Conservation (phyloP, 2,329 filamentous ascomycete genomes). For the Arthroderma sp. region DNA sequence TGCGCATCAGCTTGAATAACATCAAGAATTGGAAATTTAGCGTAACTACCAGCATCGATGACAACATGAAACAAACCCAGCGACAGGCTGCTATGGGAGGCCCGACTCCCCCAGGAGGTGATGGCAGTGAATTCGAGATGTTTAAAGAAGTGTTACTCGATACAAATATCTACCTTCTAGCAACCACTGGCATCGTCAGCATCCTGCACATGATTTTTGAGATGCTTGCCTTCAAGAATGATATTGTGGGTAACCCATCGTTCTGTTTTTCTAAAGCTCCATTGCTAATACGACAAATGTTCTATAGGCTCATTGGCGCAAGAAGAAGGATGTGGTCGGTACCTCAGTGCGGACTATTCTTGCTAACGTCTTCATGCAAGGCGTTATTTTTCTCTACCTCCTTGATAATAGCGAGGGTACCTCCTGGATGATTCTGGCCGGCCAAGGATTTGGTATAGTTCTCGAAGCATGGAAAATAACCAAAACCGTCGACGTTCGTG, state of each 20-base stretch:
- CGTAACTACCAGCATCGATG: slow-evolving; percentile 69
- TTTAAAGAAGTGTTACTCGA: slow-evolving; percentile 91
- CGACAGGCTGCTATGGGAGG: slow-evolving; percentile 63
- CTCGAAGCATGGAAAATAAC: slow-evolving; percentile 91
- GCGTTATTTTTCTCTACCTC: slow-evolving; percentile 88
- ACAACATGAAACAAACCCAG: slow-evolving; percentile 71
- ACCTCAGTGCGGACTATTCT: slow-evolving; percentile 93
- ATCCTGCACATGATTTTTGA: slow-evolving; percentile 91
- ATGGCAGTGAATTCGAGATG: slow-evolving; percentile 90
- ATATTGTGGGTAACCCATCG: slow-evolving; percentile 48
- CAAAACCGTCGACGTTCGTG: slow-evolving; percentile 77
- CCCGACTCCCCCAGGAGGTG: slow-evolving; percentile 60
- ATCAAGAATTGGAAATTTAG: slow-evolving; percentile 82
- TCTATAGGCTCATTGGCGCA: slow-evolving; percentile 68
- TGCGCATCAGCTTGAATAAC: slow-evolving; percentile 75
- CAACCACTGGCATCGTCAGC: slow-evolving; percentile 69
- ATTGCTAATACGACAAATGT: not conserved
- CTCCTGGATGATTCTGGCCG: slow-evolving; percentile 95
- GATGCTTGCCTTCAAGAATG: slow-evolving; percentile 89
- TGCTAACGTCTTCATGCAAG: slow-evolving; percentile 95
- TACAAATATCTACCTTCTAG: slow-evolving; percentile 83
- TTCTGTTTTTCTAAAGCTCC: not conserved
- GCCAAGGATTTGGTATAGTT: slow-evolving; percentile 72
- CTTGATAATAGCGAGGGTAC: slow-evolving; percentile 96
- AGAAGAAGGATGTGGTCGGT: slow-evolving; percentile 98